These are phyloP conservation scores for Debaryomyces nepalensis DNA, from an alignment of 1,139 yeast genomes.

Conservation along the genomic window DNA sequence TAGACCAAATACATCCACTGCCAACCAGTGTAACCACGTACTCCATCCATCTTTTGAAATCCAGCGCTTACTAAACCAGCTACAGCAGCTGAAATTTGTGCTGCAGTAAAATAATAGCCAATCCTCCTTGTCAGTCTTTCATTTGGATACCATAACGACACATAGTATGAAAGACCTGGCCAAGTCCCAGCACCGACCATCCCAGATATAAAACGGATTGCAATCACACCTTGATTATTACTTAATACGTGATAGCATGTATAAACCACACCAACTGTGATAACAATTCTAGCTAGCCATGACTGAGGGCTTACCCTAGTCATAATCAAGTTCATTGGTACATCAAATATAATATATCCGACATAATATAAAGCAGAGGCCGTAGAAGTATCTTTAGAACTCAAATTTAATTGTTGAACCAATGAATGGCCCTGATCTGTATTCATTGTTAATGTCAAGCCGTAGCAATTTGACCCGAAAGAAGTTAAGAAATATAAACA, in stretches of 20 bases:
- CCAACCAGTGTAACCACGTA: conserved; percentile 76
- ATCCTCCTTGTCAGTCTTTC: conserved; percentile 77
- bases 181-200: conserved; percentile 88
- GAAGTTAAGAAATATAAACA: conserved; percentile 77
- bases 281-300: conserved; percentile 80
- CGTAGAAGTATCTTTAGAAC: conserved; percentile 63
- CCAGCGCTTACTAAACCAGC: conserved; percentile 89
- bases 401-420: conserved; percentile 53
- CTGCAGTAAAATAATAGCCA: conserved; percentile 90
- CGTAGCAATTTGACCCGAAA: conserved; percentile 78
- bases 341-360: conserved; percentile 81
- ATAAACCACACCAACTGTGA: conserved; percentile 77
- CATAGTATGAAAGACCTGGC: conserved; percentile 91
- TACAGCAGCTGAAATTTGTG: conserved; percentile 83
- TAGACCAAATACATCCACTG: conserved; percentile 86
- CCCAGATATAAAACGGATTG: conserved; percentile 76
- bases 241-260: conserved; percentile 68
- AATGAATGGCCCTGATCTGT: conserved; percentile 64
- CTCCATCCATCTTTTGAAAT: conserved; percentile 80
- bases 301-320: conserved; percentile 83
- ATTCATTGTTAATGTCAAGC: conserved; percentile 84
- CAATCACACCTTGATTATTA: conserved; percentile 64
- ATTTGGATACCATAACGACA: conserved; percentile 85
- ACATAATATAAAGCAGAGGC: conserved; percentile 85
- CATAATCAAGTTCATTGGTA: conserved; percentile 87